Evolutionary conservation across 2,329 filamentous ascomycete genomes (phyloP).

Genomic region (Trichoderma simmonsii): DNA sequence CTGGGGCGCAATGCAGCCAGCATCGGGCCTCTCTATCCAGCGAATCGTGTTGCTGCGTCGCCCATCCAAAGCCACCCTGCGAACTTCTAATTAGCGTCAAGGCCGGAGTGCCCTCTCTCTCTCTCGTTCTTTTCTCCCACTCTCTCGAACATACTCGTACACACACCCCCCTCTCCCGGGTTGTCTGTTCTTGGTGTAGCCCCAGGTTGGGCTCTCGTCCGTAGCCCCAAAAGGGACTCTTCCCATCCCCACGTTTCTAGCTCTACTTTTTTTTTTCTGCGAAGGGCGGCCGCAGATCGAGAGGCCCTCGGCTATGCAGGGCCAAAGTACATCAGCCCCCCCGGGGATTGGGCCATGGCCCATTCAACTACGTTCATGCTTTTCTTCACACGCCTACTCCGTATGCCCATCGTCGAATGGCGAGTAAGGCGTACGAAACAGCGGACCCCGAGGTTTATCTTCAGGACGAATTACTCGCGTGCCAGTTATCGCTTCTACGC

Average conservation of each 20-base stretch:
- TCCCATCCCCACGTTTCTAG: conserved; percentile 30
- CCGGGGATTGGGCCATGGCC: not conserved
- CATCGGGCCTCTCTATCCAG: conserved; percentile 13
- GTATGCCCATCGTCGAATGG: not conserved
- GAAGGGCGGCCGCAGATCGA: conserved; percentile 34
- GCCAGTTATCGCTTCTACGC: not conserved
- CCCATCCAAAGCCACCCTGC: conserved; percentile 14
- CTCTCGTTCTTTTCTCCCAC: not conserved
- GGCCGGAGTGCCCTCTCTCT: not conserved
- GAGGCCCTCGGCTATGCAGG: conserved; percentile 41
- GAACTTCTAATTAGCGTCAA: conserved; percentile 18
- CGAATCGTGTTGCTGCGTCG: conserved; percentile 11
- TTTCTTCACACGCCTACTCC: not conserved
- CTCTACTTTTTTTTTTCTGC: conserved; percentile 23
- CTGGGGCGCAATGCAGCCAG: conserved; percentile 23
- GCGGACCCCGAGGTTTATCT: not conserved
- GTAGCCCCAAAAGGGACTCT: conserved; percentile 22
- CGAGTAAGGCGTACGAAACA: not conserved
- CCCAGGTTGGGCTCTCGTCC: conserved; percentile 12
- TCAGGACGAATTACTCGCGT: not conserved
- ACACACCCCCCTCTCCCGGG: not conserved
- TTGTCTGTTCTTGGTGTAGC: conserved; percentile 13
- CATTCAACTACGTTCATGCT: conserved; percentile 11
- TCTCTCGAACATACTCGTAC: not conserved
- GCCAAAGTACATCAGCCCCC: conserved; percentile 24